These are phyloP conservation scores for Gryganskiella cystojenkinii DNA, from an alignment of 192 early-diverging fungal species.

Conservation along the genomic window DNA sequence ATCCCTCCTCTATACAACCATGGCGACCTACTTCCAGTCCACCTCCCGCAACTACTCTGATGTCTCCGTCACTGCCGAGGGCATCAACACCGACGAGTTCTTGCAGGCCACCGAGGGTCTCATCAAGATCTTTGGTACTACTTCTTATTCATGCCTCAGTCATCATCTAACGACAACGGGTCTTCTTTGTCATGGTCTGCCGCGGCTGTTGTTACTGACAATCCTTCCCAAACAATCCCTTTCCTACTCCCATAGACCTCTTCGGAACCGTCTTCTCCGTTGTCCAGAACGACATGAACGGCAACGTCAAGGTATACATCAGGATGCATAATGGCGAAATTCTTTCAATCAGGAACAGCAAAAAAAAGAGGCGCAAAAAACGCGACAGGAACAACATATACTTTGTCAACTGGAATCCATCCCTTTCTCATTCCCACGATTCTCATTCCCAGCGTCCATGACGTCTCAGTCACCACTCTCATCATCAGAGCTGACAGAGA, in stretches of 20 bases:
- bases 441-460: too few relatives aligned
- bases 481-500: too few relatives aligned
- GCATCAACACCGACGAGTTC: slow-evolving; percentile 81
- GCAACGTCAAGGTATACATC: slow-evolving; percentile 90
- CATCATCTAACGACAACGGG: too few relatives aligned
- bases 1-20: slow-evolving; percentile 8
- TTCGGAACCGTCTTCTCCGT: slow-evolving; percentile 82
- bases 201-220: too few relatives aligned
- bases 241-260: slow-evolving; percentile 56
- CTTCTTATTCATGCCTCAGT: neutral
- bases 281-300: slow-evolving; percentile 93
- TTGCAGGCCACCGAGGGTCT: slow-evolving; percentile 82
- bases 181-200: too few relatives aligned
- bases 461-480: too few relatives aligned
- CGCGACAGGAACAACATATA: neutral
- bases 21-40: slow-evolving; percentile 70
- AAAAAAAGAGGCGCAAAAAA: slow-evolving; percentile 3
- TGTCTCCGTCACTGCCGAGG: slow-evolving; percentile 68
- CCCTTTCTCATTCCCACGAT: neutral
- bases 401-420: neutral
- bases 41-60: slow-evolving; percentile 73
- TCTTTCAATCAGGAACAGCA: neutral
- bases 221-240: neutral
- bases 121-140: slow-evolving; percentile 78
- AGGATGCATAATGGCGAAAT: slow-evolving; percentile 2